Evolutionary conservation across 208 protist species (phyloP).

Genomic region (Porcisia hertigi): DNA sequence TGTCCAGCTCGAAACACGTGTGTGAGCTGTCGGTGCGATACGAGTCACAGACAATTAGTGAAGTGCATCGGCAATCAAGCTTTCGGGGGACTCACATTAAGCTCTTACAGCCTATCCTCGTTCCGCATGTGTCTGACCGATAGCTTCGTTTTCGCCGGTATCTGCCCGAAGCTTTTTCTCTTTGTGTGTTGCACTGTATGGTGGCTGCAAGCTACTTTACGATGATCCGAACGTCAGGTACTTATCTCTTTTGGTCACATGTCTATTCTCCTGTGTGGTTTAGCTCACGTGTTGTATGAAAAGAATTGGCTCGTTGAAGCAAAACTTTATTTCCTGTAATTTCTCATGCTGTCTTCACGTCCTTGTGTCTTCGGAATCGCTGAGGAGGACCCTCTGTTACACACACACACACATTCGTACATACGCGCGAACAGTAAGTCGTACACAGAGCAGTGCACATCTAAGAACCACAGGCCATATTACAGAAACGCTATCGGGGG

Average conservation of each 20-base stretch:
- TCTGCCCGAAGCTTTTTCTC: background rate
- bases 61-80: background rate
- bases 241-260: background rate
- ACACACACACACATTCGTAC: background rate
- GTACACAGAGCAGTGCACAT: background rate
- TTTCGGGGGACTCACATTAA: background rate
- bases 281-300: too few relatives aligned
- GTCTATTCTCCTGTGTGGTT: background rate
- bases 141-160: too few relatives aligned
- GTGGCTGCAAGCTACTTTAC: background rate
- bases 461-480: background rate
- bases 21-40: too few relatives aligned
- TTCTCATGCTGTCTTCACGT: background rate
- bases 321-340: background rate
- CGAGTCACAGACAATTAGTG: background rate
- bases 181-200: background rate
- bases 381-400: background rate
- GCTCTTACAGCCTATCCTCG: background rate
- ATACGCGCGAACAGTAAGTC: background rate
- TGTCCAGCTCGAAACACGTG: background rate
- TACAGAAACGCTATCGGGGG: background rate
- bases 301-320: too few relatives aligned
- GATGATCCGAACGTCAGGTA: background rate
- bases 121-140: background rate
- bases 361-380: background rate